Conservation (phyloP, 2,329 filamentous ascomycete genomes). For the Ophiocordyceps camponoti-floridani region DNA sequence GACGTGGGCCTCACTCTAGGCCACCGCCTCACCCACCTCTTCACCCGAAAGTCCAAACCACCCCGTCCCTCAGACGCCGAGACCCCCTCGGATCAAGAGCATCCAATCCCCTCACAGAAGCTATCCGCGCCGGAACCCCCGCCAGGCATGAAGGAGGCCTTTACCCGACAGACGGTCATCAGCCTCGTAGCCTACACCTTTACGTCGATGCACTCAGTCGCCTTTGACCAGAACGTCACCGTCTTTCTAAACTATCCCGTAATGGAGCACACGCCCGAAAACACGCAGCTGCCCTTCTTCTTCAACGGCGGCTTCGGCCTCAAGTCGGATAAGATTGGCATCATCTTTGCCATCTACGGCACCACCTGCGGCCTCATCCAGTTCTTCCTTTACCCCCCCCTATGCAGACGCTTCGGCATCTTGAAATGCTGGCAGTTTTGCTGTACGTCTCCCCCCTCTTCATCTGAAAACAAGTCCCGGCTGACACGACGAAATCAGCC, state of each 20-base stretch:
- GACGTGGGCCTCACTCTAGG: constrained; percentile 69
- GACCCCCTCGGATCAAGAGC: constrained; percentile 37
- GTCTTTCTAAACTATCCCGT: constrained; percentile 71
- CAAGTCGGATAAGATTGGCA: constrained; percentile 57
- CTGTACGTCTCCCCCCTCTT: constrained; percentile 16
- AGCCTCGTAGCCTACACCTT: constrained; percentile 65
- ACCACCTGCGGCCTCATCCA: constrained; percentile 65
- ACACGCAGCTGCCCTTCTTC: constrained; percentile 53
- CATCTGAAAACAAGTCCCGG: not conserved
- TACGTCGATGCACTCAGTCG: constrained; percentile 64
- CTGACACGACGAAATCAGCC: constrained; percentile 15
- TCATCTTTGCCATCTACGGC: constrained; percentile 72
- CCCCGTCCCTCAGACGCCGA: constrained; percentile 32
- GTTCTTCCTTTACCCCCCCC: constrained; percentile 65
- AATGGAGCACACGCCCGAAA: constrained; percentile 35
- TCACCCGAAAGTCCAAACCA: constrained; percentile 6
- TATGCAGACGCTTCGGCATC: constrained; percentile 57
- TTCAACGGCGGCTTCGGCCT: constrained; percentile 70
- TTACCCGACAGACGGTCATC: constrained; percentile 55
- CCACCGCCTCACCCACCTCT: constrained; percentile 35
- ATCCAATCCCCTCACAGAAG: constrained; percentile 10
- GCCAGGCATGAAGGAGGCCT: constrained; percentile 41
- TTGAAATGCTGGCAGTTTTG: constrained; percentile 55
- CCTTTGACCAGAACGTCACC: constrained; percentile 74
- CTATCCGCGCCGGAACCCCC: constrained; percentile 4